A percentile compares a stretch with the other conserved stretches of the same genome.
phyloP scores from a whole-genome alignment of 1,284 basidiomycete species.

The Amylostereum areolatum region DNA sequence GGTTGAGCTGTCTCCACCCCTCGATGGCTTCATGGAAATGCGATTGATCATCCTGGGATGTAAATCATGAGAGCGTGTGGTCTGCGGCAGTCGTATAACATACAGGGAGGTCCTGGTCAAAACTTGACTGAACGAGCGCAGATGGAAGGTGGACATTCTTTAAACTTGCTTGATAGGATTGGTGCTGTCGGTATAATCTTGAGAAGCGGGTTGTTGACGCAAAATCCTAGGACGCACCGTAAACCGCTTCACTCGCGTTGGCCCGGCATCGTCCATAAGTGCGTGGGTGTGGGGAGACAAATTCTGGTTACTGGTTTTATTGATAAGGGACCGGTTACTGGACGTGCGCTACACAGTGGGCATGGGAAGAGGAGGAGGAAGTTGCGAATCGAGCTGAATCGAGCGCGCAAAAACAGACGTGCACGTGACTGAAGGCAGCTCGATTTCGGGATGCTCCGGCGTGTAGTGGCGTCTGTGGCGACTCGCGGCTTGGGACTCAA shows the following conservation, averaged over 20 bases:
- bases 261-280: conserved; percentile 11
- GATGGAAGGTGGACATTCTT: conserved; percentile 71
- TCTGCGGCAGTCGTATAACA: not conserved
- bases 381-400: not conserved
- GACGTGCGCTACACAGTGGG: not conserved
- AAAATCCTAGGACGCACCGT: conserved; percentile 20
- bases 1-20: conserved; percentile 75
- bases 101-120: conserved; percentile 49
- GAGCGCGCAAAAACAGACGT: too few relatives aligned
- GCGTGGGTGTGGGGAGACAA: not conserved
- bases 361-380: not conserved
- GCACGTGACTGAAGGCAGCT: too few relatives aligned
- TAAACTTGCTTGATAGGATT: conserved; percentile 63
- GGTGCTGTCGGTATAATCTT: conserved; percentile 39
- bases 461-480: too few relatives aligned
- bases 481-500: too few relatives aligned
- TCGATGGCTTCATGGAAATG: conserved; percentile 66
- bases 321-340: not conserved
- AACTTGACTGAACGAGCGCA: conserved; percentile 47
- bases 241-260: conserved; percentile 31
- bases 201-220: not conserved
- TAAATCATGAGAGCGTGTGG: not conserved
- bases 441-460: too few relatives aligned
- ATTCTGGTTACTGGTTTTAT: not conserved
- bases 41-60: conserved; percentile 58